phyloP scores from a whole-genome alignment of 2,329 filamentous ascomycete species.

The Chaetothyriales sp. region DNA sequence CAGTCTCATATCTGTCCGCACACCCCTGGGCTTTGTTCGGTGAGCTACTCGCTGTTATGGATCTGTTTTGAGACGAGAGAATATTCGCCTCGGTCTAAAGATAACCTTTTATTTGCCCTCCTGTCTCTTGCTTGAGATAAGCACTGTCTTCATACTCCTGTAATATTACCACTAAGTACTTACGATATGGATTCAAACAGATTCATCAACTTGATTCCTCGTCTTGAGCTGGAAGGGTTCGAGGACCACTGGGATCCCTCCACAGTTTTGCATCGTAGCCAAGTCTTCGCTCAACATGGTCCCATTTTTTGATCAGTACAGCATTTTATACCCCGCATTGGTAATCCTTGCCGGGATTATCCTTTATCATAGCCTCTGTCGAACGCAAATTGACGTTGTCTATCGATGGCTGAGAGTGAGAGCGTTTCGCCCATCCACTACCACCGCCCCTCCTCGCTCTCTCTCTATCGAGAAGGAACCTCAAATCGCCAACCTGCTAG shows the following conservation, averaged over 20 bases:
- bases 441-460: conserved; percentile 40
- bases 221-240: neutral
- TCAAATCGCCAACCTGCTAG: conserved; percentile 17
- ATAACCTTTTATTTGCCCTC: too few relatives aligned
- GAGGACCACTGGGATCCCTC: too few relatives aligned
- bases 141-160: conserved; percentile 2
- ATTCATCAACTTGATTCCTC: neutral
- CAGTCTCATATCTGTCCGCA: too few relatives aligned
- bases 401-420: conserved; percentile 27
- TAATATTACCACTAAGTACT: neutral
- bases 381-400: conserved; percentile 27
- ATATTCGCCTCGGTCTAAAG: too few relatives aligned
- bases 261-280: neutral
- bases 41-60: too few relatives aligned
- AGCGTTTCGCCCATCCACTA: conserved; percentile 32
- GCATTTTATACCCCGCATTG: neutral
- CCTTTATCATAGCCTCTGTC: conserved; percentile 20
- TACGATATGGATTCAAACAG: neutral
- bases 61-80: too few relatives aligned
- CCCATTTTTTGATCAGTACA: neutral
- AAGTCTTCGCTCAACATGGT: neutral
- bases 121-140: too few relatives aligned
- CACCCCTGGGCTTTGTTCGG: too few relatives aligned
- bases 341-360: neutral
- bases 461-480: conserved; percentile 37